A percentile compares a stretch with the other conserved stretches of the same genome.
phyloP scores from a whole-genome alignment of 2,329 filamentous ascomycete species.

The Ilyonectria sp. region DNA sequence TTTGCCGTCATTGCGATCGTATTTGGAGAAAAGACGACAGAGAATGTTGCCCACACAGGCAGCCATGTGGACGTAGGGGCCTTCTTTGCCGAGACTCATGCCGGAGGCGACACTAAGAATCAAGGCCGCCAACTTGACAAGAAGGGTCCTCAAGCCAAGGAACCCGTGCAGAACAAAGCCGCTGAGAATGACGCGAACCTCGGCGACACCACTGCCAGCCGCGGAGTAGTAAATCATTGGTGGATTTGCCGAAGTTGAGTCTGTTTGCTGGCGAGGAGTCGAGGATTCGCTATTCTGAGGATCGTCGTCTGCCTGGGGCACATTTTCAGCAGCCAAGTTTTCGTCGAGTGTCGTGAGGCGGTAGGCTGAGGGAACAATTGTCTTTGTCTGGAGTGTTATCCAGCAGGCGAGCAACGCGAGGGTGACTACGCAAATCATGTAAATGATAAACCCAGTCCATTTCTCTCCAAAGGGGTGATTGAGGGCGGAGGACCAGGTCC shows the following conservation, averaged over 20 bases:
- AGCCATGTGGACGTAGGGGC: slow-evolving; percentile 97
- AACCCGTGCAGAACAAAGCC: slow-evolving; percentile 98
- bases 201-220: slow-evolving; percentile 94
- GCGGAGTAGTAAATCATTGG: slow-evolving; percentile 97
- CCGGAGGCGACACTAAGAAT: slow-evolving; percentile 93
- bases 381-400: slow-evolving; percentile 91
- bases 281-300: slow-evolving; percentile 61
- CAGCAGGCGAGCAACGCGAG: slow-evolving; percentile 82
- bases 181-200: slow-evolving; percentile 97
- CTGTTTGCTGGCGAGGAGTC: slow-evolving; percentile 58
- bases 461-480: slow-evolving; percentile 61
- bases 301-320: slow-evolving; percentile 56
- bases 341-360: slow-evolving; percentile 92
- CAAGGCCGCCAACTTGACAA: slow-evolving; percentile 87
- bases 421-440: slow-evolving; percentile 78
- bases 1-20: slow-evolving; percentile 94
- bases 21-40: slow-evolving; percentile 94
- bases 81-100: slow-evolving; percentile 93
- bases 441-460: slow-evolving; percentile 86
- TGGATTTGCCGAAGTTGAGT: slow-evolving; percentile 59
- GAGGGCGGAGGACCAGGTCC: slow-evolving; percentile 68
- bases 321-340: slow-evolving; percentile 81
- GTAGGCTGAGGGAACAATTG: slow-evolving; percentile 90
- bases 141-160: slow-evolving; percentile 87
- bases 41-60: slow-evolving; percentile 96